Base-by-base conservation (phyloP, 2,329 filamentous ascomycete species). In the Phialophora expanda region DNA sequence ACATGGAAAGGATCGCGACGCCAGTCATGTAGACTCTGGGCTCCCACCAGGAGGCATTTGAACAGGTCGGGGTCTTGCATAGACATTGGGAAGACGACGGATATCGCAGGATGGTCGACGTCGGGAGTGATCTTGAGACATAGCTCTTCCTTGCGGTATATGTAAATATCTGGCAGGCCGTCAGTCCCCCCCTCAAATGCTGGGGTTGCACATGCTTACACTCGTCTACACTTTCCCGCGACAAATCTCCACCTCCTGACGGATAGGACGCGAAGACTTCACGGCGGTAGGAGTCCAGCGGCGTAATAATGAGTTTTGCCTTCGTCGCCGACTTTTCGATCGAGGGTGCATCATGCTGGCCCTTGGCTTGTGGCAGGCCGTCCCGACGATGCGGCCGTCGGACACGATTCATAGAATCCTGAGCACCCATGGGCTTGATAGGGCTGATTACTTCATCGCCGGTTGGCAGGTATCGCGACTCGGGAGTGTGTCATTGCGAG, bases 1-100 rank as follows among this genome's bases (percentile, higher is more conserved):
- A 58, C 54, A 12, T 64, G 61, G 12, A 44, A 53, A 44, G 67
- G 64, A 24, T 60, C 56, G 34, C 67, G 67, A 22, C 67, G 67
- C 64, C 64, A 66, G 50, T 69, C 67, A 55, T 65, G 64, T 2
- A 66, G 58, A 50, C 67, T 69, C 56, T 69, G 67, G 9, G 67
- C 67, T 7, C 61, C 67, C 20, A 64, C 57, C 12, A 69, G 54
- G 32, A 69, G 56, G 41, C 61, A 64, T 55, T 65, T 65, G 54
- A 65, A 69, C 1, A 69, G 57, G 9, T 56, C 61, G 24, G 67
- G 64, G 44, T 69, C 67, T 17, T 66, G 64, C 61, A 69, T 66
- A 0, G 67, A 61, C 61, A 66, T 32, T 4, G 67, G 64, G 20
- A 69, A 64, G 14, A 69, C 38, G 24, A 69, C 64, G n/a, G 67